Conservation (phyloP, 768 basidiomycete genomes). For the Termitomyces sp. region DNA sequence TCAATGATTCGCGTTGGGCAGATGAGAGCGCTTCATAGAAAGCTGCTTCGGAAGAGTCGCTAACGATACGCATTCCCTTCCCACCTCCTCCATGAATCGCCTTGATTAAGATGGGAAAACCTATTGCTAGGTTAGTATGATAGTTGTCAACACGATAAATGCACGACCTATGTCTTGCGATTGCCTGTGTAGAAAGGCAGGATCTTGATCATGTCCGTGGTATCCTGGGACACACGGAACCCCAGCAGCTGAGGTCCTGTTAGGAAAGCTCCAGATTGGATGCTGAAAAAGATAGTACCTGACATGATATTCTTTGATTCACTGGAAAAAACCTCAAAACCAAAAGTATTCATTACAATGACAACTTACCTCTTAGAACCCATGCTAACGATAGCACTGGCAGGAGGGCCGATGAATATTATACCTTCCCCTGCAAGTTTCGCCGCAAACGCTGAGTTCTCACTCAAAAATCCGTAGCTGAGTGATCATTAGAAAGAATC, state of each 20-base stretch:
- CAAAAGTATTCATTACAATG: background rate
- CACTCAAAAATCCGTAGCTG: constrained; percentile 88
- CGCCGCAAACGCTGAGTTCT: constrained; percentile 81
- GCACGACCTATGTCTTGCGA: constrained; percentile 62
- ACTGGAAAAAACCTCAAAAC: constrained; percentile 27
- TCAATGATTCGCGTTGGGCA: constrained; percentile 85
- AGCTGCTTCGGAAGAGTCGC: constrained; percentile 45
- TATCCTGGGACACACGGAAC: constrained; percentile 96
- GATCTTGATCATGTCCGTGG: constrained; percentile 79
- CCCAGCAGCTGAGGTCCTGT: constrained; percentile 52
- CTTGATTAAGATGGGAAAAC: constrained; percentile 91
- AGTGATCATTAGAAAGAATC: constrained; percentile 1
- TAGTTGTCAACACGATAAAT: background rate
- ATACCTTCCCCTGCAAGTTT: constrained; percentile 72
- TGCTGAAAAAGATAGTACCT: constrained; percentile 31
- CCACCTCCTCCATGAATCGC: constrained; percentile 96
- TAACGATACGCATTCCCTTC: constrained; percentile 89
- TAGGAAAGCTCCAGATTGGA: background rate
- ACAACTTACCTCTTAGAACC: constrained; percentile 79
- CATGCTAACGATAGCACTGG: constrained; percentile 87
- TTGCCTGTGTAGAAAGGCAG: constrained; percentile 58
- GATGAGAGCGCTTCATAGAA: constrained; percentile 79
- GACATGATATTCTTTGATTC: constrained; percentile 97
- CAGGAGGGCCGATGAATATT: constrained; percentile 87
- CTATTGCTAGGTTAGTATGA: constrained; percentile 23